Conservation (phyloP, 768 basidiomycete species). For the Pisolithus microcarpus region DNA sequence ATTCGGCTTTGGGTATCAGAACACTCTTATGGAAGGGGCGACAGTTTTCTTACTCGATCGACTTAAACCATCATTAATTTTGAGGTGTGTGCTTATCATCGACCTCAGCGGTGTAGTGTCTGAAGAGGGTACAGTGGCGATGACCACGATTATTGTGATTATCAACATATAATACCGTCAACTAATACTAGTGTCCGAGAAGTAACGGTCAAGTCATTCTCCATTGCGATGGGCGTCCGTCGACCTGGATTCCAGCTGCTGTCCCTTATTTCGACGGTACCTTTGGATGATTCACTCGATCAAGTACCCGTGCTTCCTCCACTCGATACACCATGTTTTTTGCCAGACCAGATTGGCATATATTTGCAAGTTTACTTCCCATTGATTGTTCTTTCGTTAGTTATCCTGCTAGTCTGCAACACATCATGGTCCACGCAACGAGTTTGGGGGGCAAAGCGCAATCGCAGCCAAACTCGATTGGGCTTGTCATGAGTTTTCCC, state of each 20-base stretch:
- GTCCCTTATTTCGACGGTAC: conserved; percentile 48
- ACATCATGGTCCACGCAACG: conserved; percentile 5
- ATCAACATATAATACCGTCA: conserved; percentile 38
- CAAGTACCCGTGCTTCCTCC: conserved; percentile 25
- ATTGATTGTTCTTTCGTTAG: conserved; percentile 52
- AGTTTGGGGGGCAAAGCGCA: conserved; percentile 3
- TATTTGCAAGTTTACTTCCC: conserved; percentile 72
- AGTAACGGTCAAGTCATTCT: conserved; percentile 83
- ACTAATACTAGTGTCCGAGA: conserved; percentile 43
- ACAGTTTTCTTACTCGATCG: conserved; percentile 59
- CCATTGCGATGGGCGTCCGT: conserved; percentile 82
- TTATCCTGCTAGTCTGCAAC: conserved; percentile 33
- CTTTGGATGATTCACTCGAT: conserved; percentile 22
- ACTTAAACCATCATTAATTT: conserved; percentile 60
- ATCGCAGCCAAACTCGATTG: conserved; percentile 8
- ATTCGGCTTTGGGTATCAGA: conserved; percentile 77
- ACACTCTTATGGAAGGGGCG: conserved; percentile 62
- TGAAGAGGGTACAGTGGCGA: conserved; percentile 55
- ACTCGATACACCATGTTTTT: conserved; percentile 60
- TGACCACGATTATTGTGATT: conserved; percentile 94
- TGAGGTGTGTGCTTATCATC: conserved; percentile 47
- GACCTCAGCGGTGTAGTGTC: neutral
- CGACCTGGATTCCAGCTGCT: conserved; percentile 87
- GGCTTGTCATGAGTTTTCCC: conserved; percentile 8
- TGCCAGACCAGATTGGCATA: conserved; percentile 80